Base-by-base conservation (phyloP, 176 grass and related monocot species). In the Cenchrus purpureus region DNA sequence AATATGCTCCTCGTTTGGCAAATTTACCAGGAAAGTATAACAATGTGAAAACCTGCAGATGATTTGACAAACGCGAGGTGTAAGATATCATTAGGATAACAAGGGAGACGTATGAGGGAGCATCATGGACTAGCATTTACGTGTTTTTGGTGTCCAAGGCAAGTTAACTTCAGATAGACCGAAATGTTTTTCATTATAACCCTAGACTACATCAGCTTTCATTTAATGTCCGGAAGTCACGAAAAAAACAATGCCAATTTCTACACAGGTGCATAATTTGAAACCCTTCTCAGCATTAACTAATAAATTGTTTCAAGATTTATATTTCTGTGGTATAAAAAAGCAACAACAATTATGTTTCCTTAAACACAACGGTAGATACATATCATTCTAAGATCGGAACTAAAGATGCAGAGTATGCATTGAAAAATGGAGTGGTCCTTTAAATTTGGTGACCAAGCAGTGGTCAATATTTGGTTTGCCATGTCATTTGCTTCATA, bases 31-130 rank as follows among this genome's bases (percentile, higher is more conserved):
- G 82, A 95, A 95, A 60, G 90, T 80, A 42, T 95, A 98, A 52
- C 86, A 95, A 90, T 98, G 89, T 31, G 90, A 89, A 91, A 95
- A 97, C 94, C 94, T 94, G 87, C 73, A 90, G 67, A 46, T 76
- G 65, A 66, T 86, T 77, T 73, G 13, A 85, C 11, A 83, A 81
- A 59, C 52, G 78, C 79, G 55, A 79, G 78, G 32, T 52, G 10
- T 92, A 63, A 79, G 6, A 73, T 64, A 73, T 80, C 25, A 79
- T 20, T 31, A 51, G 19, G 15, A 63, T 71, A n/a, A 79, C 56
- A 58, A 79, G 16, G 77, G 22, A 37, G 45, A 84, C 10, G 49
- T 71, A 44, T 54, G 65, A 25, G 25, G 25, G 25, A 25, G 43
- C 19, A 76, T 1, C 32, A 42, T 64, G 73, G 81, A 64, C 40